A percentile compares a stretch with the other conserved stretches of the same genome.
Conservation (phyloP, 129 eudicot species). For the Ambrosia trifida region DNA sequence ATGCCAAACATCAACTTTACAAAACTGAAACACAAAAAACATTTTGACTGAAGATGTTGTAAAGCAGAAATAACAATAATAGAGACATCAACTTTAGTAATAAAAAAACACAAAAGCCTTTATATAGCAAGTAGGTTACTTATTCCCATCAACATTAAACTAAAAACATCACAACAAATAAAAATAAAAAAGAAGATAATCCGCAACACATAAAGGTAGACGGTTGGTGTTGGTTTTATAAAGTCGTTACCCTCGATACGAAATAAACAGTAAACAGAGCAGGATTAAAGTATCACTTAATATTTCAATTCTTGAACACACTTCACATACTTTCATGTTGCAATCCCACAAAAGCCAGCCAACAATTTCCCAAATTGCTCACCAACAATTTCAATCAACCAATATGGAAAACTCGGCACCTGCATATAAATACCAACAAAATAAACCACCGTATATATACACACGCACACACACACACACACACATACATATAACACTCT, state of each 20-base stretch:
- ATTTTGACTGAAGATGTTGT: neutral
- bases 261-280: constrained; percentile 17
- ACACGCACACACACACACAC: no score
- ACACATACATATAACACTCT: no score
- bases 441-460: neutral
- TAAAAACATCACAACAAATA: neutral
- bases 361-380: constrained; percentile 34
- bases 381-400: constrained; percentile 46
- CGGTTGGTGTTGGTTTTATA: constrained; percentile 7
- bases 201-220: constrained; percentile 10
- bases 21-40: no score
- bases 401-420: constrained; percentile 74
- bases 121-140: constrained; percentile 4
- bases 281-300: constrained; percentile 31
- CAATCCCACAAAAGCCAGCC: constrained; percentile 30
- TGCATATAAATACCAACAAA: constrained; percentile 25
- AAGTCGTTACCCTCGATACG: constrained; percentile 13
- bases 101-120: neutral
- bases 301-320: constrained; percentile 19
- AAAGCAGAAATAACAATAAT: neutral
- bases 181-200: neutral
- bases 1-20: no score
- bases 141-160: constrained; percentile 22
- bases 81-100: neutral
- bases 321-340: constrained; percentile 21